phyloP scores from a whole-genome alignment of 2,329 filamentous ascomycete genomes.

The Penicillium crustosum region DNA sequence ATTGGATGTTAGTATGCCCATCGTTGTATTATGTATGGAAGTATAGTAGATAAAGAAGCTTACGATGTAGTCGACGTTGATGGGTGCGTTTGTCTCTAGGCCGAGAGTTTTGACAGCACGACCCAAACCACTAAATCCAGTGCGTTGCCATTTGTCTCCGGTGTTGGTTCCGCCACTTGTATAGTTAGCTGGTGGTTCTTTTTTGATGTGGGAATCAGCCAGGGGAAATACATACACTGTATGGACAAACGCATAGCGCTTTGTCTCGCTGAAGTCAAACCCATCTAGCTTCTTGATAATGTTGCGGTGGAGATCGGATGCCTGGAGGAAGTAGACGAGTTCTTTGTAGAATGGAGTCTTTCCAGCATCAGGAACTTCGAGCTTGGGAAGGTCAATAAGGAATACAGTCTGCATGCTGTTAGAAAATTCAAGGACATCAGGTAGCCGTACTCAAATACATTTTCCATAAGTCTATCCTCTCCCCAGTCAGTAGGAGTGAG shows the following conservation, averaged over 20 bases:
- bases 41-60: conserved; percentile 22
- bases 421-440: background rate
- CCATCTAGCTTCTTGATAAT: conserved; percentile 67
- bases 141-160: conserved; percentile 50
- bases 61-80: conserved; percentile 74
- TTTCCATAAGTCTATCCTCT: conserved; percentile 75
- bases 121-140: conserved; percentile 74
- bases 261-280: conserved; percentile 79
- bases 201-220: background rate
- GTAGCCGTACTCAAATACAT: conserved; percentile 52
- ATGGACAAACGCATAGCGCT: conserved; percentile 75
- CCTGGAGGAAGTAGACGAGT: conserved; percentile 67
- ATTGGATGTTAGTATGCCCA: conserved; percentile 10
- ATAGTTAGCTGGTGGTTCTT: conserved; percentile 10
- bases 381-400: conserved; percentile 79
- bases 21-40: background rate
- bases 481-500: conserved; percentile 87
- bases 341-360: conserved; percentile 66
- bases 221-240: conserved; percentile 63
- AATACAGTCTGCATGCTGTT: conserved; percentile 65
- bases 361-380: conserved; percentile 18
- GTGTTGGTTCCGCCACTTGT: conserved; percentile 58
- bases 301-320: conserved; percentile 63
- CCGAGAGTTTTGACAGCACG: conserved; percentile 64
- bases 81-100: conserved; percentile 53